These are phyloP conservation scores for Tuber calosporum DNA, from an alignment of 495 filamentous ascomycete species.

Conservation along the genomic window DNA sequence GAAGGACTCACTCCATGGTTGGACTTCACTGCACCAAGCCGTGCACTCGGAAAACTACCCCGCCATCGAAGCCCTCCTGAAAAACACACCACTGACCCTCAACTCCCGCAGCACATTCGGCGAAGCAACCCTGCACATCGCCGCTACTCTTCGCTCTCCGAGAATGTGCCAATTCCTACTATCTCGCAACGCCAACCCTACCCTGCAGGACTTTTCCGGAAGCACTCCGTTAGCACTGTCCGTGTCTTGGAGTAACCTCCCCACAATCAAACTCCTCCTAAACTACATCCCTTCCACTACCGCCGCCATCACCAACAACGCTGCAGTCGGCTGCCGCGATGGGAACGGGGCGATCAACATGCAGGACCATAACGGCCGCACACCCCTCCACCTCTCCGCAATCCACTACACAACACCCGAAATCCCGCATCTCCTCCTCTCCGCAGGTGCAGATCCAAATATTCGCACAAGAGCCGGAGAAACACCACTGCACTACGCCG, in stretches of 20 bases:
- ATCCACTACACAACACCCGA: conserved; percentile 11
- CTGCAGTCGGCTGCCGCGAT: background rate
- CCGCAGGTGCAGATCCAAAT: background rate
- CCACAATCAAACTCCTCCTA: conserved; percentile 7
- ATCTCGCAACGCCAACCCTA: background rate
- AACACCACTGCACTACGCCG: conserved; percentile 13
- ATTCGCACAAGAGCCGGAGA: background rate
- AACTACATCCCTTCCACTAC: background rate
- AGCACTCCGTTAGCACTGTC: background rate
- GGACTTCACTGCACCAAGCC: conserved; percentile 1
- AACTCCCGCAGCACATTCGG: background rate
- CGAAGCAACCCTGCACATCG: background rate
- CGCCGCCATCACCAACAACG: background rate
- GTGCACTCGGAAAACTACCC: background rate
- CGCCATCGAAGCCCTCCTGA: background rate
- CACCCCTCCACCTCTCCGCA: conserved; percentile 12
- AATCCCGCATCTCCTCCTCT: conserved; percentile 10
- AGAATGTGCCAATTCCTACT: conserved; percentile 1
- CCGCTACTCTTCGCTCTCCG: background rate
- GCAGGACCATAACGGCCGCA: conserved; percentile 5
- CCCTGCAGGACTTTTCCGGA: background rate
- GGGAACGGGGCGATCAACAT: background rate
- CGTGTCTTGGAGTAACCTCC: background rate
- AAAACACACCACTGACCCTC: background rate
- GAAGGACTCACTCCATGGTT: background rate